A percentile compares a stretch with the other conserved stretches of the same genome.
Conservation (phyloP, 139 green algal genomes). For the Klebsormidium nitens region DNA sequence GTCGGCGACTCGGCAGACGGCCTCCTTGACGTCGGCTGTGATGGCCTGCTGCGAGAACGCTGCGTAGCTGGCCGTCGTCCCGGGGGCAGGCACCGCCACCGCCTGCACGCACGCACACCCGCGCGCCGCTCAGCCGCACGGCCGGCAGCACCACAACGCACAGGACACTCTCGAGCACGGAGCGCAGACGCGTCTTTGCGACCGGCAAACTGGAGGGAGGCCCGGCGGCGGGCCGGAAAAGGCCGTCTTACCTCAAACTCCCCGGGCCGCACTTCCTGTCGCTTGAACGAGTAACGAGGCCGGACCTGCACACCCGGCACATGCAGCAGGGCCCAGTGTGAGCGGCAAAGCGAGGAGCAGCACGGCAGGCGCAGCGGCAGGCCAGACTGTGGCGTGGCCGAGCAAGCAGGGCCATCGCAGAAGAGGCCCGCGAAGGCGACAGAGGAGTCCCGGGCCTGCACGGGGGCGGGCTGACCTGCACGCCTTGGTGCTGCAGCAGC, state of each 20-base stretch:
- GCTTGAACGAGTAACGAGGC: conserved; percentile 72
- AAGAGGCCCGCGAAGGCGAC: not conserved
- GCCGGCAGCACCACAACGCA: not conserved
- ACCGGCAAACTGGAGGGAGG: too few species aligned
- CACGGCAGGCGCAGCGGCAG: conserved; percentile 1
- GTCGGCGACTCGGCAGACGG: conserved; percentile 69
- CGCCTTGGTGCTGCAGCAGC: conserved; percentile 39
- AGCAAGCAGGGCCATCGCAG: not conserved
- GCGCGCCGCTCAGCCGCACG: not conserved
- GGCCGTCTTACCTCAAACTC: conserved; percentile 57
- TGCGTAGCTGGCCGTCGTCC: conserved; percentile 47
- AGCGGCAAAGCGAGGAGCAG: not conserved
- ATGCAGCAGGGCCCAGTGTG: conserved; percentile 2
- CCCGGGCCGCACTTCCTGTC: conserved; percentile 52
- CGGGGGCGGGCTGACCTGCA: not conserved
- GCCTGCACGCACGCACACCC: not conserved
- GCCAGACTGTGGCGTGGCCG: too few species aligned
- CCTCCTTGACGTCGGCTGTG: conserved; percentile 75
- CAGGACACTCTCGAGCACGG: not conserved
- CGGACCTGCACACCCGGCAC: conserved; percentile 43
- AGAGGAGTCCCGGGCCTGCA: not conserved
- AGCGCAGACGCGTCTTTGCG: too few species aligned
- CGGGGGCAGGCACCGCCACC: not conserved
- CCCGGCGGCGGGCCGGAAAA: too few species aligned
- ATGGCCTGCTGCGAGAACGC: conserved; percentile 50